Conservation (phyloP, 176 grass and related monocot species). For the Triticum turgidum region DNA sequence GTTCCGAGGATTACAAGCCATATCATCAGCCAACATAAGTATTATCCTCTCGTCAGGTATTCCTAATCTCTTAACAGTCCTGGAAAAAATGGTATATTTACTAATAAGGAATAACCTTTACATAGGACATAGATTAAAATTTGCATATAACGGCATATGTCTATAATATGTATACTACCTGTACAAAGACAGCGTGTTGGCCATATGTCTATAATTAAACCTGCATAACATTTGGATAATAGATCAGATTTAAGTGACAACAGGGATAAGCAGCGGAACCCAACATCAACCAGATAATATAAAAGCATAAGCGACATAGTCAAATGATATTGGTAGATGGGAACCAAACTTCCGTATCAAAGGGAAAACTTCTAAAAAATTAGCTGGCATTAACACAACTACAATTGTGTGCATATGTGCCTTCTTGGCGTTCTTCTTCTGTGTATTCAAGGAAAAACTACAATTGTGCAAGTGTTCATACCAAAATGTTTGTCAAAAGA, state of each 20-base stretch:
- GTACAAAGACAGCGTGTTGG: constrained; percentile 88
- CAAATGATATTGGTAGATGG: constrained; percentile 3
- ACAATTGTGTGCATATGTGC: background rate
- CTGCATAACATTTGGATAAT: constrained; percentile 36
- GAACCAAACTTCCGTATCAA: background rate
- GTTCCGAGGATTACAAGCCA: constrained; percentile 93
- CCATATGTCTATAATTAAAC: constrained; percentile 99
- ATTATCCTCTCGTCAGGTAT: constrained; percentile 97
- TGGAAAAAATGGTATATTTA: constrained; percentile 30
- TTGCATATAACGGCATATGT: background rate
- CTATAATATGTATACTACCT: constrained; percentile 48
- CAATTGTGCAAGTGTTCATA: background rate
- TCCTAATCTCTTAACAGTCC: constrained; percentile 92
- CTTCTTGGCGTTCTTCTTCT: background rate
- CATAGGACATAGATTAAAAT: background rate
- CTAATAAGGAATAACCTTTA: constrained; percentile 14
- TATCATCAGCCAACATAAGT: constrained; percentile 98
- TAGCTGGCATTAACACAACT: background rate
- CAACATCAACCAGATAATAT: background rate
- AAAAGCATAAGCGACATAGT: constrained; percentile 14
- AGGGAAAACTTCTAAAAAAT: background rate
- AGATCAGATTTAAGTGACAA: background rate
- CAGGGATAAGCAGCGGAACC: background rate
- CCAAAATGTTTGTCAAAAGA: background rate
- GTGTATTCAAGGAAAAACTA: background rate